Conservation (phyloP, 345 rosid species). For the Boechera retrofracta region DNA sequence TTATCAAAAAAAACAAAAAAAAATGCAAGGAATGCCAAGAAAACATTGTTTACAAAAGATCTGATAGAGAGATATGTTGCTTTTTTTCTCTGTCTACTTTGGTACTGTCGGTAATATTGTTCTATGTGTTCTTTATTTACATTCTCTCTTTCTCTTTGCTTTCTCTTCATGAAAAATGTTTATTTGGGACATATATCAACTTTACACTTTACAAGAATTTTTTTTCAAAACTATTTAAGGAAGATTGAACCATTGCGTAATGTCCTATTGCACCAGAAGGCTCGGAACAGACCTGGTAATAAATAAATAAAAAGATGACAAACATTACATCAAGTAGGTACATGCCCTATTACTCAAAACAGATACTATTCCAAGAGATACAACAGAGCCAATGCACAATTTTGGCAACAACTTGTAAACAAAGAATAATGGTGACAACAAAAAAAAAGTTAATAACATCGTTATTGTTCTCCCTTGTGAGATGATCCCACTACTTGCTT, state of each 20-base stretch:
- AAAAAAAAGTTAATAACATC: not conserved
- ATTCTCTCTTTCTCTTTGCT: not conserved
- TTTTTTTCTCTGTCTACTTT: not conserved
- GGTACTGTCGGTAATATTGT: no score
- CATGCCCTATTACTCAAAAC: not conserved
- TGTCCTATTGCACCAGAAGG: not conserved
- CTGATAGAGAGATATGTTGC: not conserved
- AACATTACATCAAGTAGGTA: not conserved
- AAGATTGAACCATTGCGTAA: not conserved
- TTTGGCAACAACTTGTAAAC: slow-evolving; percentile 1
- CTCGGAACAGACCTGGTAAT: not conserved
- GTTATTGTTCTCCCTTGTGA: slow-evolving; percentile 33
- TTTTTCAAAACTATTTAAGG: not conserved
- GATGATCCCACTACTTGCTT: slow-evolving; percentile 55
- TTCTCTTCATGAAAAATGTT: not conserved
- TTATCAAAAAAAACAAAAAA: no score
- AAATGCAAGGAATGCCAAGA: no score
- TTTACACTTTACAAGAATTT: not conserved
- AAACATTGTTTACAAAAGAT: not conserved
- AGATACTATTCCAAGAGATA: not conserved
- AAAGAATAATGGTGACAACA: slow-evolving; percentile 26
- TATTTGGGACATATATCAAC: not conserved
- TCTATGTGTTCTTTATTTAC: not conserved
- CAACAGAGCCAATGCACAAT: not conserved
- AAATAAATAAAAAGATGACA: no score